phyloP scores from a whole-genome alignment of 306 rosid genomes.

The Vicia faba region DNA sequence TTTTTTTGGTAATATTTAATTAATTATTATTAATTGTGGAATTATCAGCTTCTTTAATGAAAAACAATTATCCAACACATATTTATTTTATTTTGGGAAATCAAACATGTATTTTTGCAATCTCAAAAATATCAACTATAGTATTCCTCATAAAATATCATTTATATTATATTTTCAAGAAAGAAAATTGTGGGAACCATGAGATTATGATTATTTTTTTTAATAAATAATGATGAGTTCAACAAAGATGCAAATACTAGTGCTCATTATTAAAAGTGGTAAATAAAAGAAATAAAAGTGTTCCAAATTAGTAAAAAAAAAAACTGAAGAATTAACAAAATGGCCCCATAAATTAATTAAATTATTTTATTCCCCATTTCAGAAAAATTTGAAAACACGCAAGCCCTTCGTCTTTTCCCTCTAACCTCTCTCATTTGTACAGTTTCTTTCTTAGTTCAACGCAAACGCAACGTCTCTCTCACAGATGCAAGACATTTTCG shows the following conservation, averaged over 20 bases:
- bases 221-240: slow-evolving; percentile 25
- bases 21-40: no score
- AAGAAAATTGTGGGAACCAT: no score
- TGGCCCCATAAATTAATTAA: slow-evolving; percentile 4
- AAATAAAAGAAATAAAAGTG: background rate
- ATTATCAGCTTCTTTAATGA: no score
- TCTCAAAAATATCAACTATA: no score
- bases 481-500: slow-evolving; percentile 89
- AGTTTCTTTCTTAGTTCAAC: slow-evolving; percentile 34
- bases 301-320: background rate
- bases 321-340: slow-evolving; percentile 14
- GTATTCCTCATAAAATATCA: no score
- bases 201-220: background rate
- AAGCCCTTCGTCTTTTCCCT: slow-evolving; percentile 60
- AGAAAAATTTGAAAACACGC: slow-evolving; percentile 51
- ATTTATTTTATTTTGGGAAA: no score
- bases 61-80: no score
- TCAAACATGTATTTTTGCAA: no score
- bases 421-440: slow-evolving; percentile 16
- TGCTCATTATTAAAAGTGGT: no score
- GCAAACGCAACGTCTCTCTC: slow-evolving; percentile 40
- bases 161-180: no score
- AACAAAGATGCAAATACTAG: background rate
- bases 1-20: no score
- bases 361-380: background rate